A percentile compares a stretch with the other conserved stretches of the same genome.
phyloP scores from a whole-genome alignment of 2,329 filamentous ascomycete genomes.

The Penicillium sp. region DNA sequence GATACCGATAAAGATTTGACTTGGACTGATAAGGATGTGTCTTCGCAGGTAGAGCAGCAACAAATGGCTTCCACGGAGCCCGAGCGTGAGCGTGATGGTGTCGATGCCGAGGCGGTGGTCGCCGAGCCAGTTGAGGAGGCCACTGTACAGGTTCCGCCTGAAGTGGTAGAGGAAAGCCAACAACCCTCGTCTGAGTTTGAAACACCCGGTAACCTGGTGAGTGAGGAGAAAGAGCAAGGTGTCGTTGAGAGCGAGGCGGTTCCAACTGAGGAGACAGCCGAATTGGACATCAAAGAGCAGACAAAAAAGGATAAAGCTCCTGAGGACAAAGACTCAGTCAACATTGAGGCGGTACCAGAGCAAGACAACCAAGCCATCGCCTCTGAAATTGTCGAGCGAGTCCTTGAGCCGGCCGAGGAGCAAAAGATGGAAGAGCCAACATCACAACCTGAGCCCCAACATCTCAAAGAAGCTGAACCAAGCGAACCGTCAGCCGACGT shows the following conservation, averaged over 20 bases:
- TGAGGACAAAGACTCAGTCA: not conserved
- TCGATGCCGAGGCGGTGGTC: constrained; percentile 19
- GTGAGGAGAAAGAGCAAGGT: not conserved
- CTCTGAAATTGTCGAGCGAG: not conserved
- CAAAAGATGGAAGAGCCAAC: constrained; percentile 22
- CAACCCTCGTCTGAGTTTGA: constrained; percentile 11
- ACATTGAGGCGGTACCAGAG: constrained; percentile 2
- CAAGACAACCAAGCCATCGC: not conserved
- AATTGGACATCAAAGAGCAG: not conserved
- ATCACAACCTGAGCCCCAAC: not conserved
- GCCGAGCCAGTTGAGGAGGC: constrained; percentile 21
- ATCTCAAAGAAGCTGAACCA: constrained; percentile 13
- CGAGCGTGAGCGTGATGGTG: constrained; percentile 36
- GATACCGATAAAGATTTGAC: constrained; percentile 42
- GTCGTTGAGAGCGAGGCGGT: not conserved
- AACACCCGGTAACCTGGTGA: constrained; percentile 6
- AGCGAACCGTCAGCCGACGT: constrained; percentile 5
- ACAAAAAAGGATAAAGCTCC: not conserved
- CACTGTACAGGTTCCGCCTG: constrained; percentile 8
- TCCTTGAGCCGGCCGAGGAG: not conserved
- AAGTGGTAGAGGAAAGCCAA: constrained; percentile 12
- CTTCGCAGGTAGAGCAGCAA: constrained; percentile 49
- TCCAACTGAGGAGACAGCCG: constrained; percentile 4
- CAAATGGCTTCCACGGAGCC: constrained; percentile 39
- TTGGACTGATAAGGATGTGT: constrained; percentile 52